Evolutionary conservation across 2,329 filamentous ascomycete genomes (phyloP), one percentile per base, ranked within the genome.

Genomic region (Dendrostoma leiphaemia): DNA sequence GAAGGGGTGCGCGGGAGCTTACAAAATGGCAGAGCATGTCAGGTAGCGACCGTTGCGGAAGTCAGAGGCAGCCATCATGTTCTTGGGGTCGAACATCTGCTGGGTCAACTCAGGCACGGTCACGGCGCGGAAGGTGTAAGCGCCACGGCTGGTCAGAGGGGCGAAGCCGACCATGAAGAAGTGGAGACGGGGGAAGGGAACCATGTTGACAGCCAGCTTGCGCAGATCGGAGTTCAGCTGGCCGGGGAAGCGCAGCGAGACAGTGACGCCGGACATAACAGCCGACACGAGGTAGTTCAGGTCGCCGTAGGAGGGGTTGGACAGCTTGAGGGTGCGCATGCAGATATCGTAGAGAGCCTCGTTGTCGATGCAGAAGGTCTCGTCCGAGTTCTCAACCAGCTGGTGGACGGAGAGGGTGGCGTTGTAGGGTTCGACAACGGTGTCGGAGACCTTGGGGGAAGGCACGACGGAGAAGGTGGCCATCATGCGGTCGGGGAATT

Each of bases 111-210:
- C 94, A 56, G 94, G 93, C 60, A 99, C 94, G 70, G 88, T 92
- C 76, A 97, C 89, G 64, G 94, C 93, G 73, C 94, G 94, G 93
- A 97, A 99, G 66, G 90, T 91, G 84, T 95, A 78, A 64, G 93
- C 89, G 68, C 79, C 79, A 62, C 78, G 79, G 77, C 91, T 96
- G 75, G 94, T 99, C 70, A 99, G 85, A 73, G 94, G 94, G 77
- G 94, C 93, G 75, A 99, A 99, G 76, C 94, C 94, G 74, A 99
- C 94, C 94, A 99, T 99, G 88, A 99, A 99, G 88, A 99, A 99
- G 81, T 99, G 94, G 62, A 99, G 91, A 91, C 94, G 94, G 66
- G 94, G 94, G 90, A 99, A 99, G 61, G 94, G 94, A 79, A 99
- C 94, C 84, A 99, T 99, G 90, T 99, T 99, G 78, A 99, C 94